These are phyloP conservation scores for Aeschynomene evenia DNA, from an alignment of 306 rosid genomes.

Conservation along the genomic window DNA sequence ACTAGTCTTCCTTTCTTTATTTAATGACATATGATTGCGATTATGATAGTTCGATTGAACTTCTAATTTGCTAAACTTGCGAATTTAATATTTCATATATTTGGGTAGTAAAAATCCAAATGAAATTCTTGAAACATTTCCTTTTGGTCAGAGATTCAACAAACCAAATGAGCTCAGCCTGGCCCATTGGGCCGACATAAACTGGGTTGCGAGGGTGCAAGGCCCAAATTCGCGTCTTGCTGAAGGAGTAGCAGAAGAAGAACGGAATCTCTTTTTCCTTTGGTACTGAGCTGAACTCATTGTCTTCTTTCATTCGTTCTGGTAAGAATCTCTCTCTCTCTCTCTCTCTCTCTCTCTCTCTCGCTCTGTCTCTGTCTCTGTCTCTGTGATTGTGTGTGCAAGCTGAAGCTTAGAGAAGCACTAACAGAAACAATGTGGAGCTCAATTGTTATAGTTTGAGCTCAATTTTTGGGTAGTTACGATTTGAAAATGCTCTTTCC, in stretches of 20 bases:
- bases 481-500: conserved; percentile 1
- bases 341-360: conserved; percentile 6
- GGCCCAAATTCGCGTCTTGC: too few relatives aligned
- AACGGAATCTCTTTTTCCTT: neutral
- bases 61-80: too few relatives aligned
- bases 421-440: neutral
- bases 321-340: too few relatives aligned
- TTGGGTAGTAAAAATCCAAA: too few relatives aligned
- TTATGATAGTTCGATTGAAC: too few relatives aligned
- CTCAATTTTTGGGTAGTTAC: neutral
- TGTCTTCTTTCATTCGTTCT: neutral
- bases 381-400: neutral
- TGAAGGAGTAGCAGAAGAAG: neutral
- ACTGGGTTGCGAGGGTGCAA: too few relatives aligned
- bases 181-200: too few relatives aligned
- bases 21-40: too few relatives aligned
- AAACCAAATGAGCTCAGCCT: too few relatives aligned
- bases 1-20: neutral
- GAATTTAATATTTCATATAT: too few relatives aligned
- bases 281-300: neutral
- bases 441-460: neutral
- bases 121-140: too few relatives aligned
- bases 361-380: neutral
- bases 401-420: neutral
- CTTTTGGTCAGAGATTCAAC: too few relatives aligned